Base-by-base conservation (phyloP, 2,329 filamentous ascomycete species). In the Colletotrichum magnum region DNA sequence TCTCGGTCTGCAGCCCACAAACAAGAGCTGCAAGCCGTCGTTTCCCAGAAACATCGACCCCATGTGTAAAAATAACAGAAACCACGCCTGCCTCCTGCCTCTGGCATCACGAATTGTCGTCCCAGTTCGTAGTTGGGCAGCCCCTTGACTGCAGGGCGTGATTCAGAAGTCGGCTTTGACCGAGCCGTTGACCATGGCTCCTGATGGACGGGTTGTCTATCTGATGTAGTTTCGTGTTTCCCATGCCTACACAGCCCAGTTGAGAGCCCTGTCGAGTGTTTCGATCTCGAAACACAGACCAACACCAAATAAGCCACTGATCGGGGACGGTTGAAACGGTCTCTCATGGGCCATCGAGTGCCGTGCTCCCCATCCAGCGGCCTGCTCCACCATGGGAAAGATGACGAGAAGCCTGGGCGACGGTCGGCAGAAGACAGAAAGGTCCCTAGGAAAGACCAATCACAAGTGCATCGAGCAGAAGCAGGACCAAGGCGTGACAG, bases 1-100 rank as follows among this genome's bases (percentile, higher is more conserved):
- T 80, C 74, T 80, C 78, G 77, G 78, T 72, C 74, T 76, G 73
- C 75, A 76, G 73, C 63, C 73, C 73, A 72, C 73, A 75, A 72
- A 71, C 69, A 50, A 63, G 58, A 58, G 45, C 39, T 58, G 57
- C 57, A 68, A 53, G 45, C 24, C 36, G 51, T 63, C 28, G 53
- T 50, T 69, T 69, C 62, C 43, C 24, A 41, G 62, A 68, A 68
- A 64, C 39, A 43, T 28, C 54, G 53, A 47, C 21, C 36, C 64
- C 52, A n/a, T 68, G 41, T 52, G 47, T 62, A 36, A 47, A 68
- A 68, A 58, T 58, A 63, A 63, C 51, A 68, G 39, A 68, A n/a
- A 48, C 28, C 26, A 43, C 36, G 58, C 32, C 32, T 45, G 58
- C 48, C 45, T 48, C 32, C 32, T 45, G 58, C 48, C 45, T 48